These are phyloP conservation scores for Cytospora mali DNA, from an alignment of 2,329 filamentous ascomycete species.

Conservation along the genomic window DNA sequence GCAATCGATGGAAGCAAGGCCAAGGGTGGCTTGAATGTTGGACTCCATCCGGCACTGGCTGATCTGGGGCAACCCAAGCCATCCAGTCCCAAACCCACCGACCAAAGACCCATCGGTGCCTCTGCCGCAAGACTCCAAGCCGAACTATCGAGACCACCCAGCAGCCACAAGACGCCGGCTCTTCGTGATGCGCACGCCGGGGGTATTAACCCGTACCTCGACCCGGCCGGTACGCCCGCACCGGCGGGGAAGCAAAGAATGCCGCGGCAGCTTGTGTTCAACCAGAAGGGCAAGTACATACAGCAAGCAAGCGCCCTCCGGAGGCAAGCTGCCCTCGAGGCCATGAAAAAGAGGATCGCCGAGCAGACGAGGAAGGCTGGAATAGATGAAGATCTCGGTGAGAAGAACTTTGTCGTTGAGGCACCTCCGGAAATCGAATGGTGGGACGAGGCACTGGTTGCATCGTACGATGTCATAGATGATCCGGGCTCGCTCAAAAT, in stretches of 20 bases:
- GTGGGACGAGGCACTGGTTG: constrained; percentile 92
- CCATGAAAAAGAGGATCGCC: constrained; percentile 92
- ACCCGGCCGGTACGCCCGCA: constrained; percentile 69
- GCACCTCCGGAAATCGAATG: constrained; percentile 88
- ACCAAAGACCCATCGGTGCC: constrained; percentile 16
- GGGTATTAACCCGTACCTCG: constrained; percentile 77
- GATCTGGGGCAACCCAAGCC: constrained; percentile 54
- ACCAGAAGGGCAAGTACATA: constrained; percentile 96
- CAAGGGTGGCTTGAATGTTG: constrained; percentile 71
- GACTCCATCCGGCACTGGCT: constrained; percentile 75
- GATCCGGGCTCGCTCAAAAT: constrained; percentile 70
- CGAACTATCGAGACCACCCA: constrained; percentile 29
- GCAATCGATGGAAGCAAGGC: constrained; percentile 66
- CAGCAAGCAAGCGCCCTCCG: constrained; percentile 88
- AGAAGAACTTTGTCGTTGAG: constrained; percentile 86
- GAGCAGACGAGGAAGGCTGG: constrained; percentile 86
- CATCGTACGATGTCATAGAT: constrained; percentile 73
- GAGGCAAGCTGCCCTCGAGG: constrained; percentile 84
- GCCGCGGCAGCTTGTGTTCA: constrained; percentile 81
- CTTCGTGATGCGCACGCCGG: constrained; percentile 8
- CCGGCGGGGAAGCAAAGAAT: constrained; percentile 65
- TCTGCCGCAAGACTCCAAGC: constrained; percentile 39
- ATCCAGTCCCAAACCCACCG: constrained; percentile 42
- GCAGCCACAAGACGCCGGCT: constrained; percentile 12
- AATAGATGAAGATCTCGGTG: constrained; percentile 86